Evolutionary conservation across 257 asterid genomes (phyloP).

Genomic region (Osmanthus fragrans): DNA sequence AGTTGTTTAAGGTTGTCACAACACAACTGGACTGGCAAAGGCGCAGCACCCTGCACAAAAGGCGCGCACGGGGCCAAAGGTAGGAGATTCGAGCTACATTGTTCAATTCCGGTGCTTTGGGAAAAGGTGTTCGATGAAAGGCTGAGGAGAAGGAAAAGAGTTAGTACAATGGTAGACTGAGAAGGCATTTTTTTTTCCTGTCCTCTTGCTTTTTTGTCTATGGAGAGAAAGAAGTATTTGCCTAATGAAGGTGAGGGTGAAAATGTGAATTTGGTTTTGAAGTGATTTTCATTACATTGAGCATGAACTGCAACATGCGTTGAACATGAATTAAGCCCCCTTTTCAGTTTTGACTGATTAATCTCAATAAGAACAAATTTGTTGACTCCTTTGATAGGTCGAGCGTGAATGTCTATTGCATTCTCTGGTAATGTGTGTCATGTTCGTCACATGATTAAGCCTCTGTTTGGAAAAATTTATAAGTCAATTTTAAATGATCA

Average conservation of each 20-base stretch:
- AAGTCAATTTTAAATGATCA: too few species aligned
- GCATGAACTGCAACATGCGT: conserved; percentile 34
- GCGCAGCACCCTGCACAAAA: conserved; percentile 54
- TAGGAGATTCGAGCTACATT: conserved; percentile 47
- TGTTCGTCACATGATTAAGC: too few species aligned
- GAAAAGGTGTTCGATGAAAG: conserved; percentile 20
- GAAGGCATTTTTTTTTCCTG: conserved; percentile 12
- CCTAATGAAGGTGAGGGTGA: neutral
- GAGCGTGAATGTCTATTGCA: neutral
- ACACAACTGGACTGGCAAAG: conserved; percentile 49
- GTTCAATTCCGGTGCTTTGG: conserved; percentile 37
- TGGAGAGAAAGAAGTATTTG: neutral
- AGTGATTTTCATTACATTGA: neutral
- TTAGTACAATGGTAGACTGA: neutral
- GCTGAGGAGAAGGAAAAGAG: conserved; percentile 15
- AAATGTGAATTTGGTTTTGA: neutral
- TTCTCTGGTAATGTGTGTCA: too few species aligned
- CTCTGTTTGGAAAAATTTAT: too few species aligned
- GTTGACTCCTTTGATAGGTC: neutral
- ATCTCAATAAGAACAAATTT: neutral
- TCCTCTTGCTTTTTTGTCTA: neutral
- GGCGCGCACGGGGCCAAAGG: conserved; percentile 56
- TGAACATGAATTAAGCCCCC: conserved; percentile 19
- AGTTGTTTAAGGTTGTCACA: conserved; percentile 51
- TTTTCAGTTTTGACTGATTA: conserved; percentile 1